These are phyloP conservation scores for Zygosaccharomyces rouxii DNA, from an alignment of 805 yeast species.

Conservation along the genomic window DNA sequence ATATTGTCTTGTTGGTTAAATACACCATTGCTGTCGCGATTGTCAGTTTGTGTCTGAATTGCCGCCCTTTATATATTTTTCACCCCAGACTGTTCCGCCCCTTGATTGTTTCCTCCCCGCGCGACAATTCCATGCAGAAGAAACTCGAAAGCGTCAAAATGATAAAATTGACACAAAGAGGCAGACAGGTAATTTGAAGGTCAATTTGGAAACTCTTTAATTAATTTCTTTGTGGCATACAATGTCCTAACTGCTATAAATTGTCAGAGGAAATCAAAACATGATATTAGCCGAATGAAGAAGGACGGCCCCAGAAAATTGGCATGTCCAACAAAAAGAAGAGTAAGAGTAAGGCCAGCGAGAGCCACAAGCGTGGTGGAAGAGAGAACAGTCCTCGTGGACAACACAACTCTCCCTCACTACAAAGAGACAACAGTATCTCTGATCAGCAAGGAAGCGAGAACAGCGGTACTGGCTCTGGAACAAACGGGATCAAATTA, in stretches of 20 bases:
- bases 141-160: no score
- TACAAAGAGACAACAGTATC: not conserved
- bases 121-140: no score
- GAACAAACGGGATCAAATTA: not conserved
- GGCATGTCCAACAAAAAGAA: not conserved
- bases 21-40: not conserved
- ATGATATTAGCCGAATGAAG: not conserved
- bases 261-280: not conserved
- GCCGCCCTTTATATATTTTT: not conserved
- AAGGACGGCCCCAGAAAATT: not conserved
- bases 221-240: not conserved
- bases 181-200: no score
- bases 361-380: not conserved
- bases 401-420: not conserved
- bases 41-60: not conserved
- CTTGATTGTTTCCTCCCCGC: no score
- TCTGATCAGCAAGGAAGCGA: not conserved
- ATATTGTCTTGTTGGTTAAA: not conserved
- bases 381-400: not conserved
- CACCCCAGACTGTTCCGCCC: no score
- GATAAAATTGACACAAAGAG: no score
- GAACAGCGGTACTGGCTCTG: not conserved
- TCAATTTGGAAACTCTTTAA: no score
- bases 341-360: not conserved
- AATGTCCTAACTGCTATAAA: not conserved